Evolutionary conservation across 108 stramenopile genomes (phyloP).

Genomic region (Pseudonitzschia pungens): DNA sequence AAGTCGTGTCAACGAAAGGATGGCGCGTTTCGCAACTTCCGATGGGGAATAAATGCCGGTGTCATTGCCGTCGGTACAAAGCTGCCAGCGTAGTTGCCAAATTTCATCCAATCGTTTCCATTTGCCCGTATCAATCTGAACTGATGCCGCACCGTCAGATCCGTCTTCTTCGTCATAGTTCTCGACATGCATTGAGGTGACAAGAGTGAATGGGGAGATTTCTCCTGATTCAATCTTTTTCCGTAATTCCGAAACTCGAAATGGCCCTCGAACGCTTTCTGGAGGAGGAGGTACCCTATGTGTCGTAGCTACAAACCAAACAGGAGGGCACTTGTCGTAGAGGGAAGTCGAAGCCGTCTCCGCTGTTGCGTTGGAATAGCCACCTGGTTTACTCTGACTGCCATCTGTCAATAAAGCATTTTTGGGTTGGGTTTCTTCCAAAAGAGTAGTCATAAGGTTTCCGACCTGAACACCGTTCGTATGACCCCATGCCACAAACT

Average conservation of each 20-base stretch:
- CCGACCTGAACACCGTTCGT: conserved; percentile 62
- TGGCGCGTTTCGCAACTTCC: conserved; percentile 48
- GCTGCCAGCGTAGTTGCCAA: conserved; percentile 76
- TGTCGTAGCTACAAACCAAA: conserved; percentile 66
- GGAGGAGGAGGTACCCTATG: conserved; percentile 59
- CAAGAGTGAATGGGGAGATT: conserved; percentile 46
- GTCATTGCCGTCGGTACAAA: conserved; percentile 51
- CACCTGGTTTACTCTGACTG: conserved; percentile 11
- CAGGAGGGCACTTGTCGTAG: conserved; percentile 51
- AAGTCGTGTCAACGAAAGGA: conserved; percentile 54
- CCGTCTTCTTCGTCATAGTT: conserved; percentile 45
- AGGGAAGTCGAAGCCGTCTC: conserved; percentile 4
- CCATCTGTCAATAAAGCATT: conserved; percentile 35
- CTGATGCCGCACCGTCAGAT: conserved; percentile 32
- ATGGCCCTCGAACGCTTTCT: conserved; percentile 62
- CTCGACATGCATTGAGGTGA: conserved; percentile 51
- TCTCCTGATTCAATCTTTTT: conserved; percentile 52
- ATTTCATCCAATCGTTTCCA: conserved; percentile 63
- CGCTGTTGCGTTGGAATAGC: conserved; percentile 14
- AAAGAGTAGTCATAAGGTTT: conserved; percentile 51
- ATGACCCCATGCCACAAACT: conserved; percentile 77
- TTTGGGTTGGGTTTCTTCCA: conserved; percentile 24
- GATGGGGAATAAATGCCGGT: conserved; percentile 47
- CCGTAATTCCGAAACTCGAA: conserved; percentile 61
- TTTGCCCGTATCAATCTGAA: conserved; percentile 74